Percentiles rank a stretch among this genome's conserved stretches.
Evolutionary conservation across 2,329 filamentous ascomycete genomes (phyloP).

Genomic region (Arthroderma sp.): DNA sequence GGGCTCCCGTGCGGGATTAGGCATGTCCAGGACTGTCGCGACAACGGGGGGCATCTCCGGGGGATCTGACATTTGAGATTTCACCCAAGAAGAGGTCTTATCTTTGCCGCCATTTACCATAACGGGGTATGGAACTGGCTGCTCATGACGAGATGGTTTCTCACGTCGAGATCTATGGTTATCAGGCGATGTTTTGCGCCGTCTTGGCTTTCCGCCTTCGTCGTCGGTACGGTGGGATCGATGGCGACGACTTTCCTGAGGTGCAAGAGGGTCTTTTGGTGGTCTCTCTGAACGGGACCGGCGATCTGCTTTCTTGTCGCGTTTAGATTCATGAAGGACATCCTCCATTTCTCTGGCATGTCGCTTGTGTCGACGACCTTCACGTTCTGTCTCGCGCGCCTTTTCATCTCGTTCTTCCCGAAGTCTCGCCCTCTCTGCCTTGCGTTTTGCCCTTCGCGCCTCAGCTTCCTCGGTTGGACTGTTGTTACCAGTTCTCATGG

Average conservation of each 20-base stretch:
- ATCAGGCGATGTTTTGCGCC: constrained; percentile 26
- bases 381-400: constrained; percentile 23
- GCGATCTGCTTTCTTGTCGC: constrained; percentile 14
- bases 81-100: constrained; percentile 41
- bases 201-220: constrained; percentile 22
- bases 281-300: constrained; percentile 1
- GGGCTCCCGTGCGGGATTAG: constrained; percentile 19
- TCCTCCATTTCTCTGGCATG: constrained; percentile 23
- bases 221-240: constrained; percentile 26
- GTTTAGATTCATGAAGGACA: constrained; percentile 2
- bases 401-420: constrained; percentile 26
- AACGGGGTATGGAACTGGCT: constrained; percentile 17
- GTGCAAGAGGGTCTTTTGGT: background rate
- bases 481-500: constrained; percentile 27
- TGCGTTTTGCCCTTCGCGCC: constrained; percentile 51
- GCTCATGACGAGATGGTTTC: constrained; percentile 18
- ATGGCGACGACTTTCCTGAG: constrained; percentile 19
- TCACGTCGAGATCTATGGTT: constrained; percentile 20
- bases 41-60: constrained; percentile 38
- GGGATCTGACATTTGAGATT: constrained; percentile 37
- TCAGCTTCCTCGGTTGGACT: constrained; percentile 41
- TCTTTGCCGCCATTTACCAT: constrained; percentile 31
- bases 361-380: constrained; percentile 26
- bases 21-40: constrained; percentile 35
- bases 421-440: constrained; percentile 38